Conservation (phyloP, 805 yeast species). For the Metschnikowia lachancei region DNA sequence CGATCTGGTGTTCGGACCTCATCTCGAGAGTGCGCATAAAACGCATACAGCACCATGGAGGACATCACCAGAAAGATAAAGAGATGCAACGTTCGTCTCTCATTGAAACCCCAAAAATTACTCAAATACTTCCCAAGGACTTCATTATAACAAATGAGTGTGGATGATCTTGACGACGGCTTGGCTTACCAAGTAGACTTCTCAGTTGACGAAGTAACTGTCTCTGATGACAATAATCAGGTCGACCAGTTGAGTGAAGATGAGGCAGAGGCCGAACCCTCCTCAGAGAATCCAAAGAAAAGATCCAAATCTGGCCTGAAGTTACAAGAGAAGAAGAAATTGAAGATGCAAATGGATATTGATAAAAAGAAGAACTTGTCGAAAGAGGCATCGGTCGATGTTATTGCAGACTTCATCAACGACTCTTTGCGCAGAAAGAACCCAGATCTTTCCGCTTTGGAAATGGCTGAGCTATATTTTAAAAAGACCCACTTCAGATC, state of each 20-base stretch:
- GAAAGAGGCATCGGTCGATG: constrained; percentile 47
- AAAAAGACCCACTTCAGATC: constrained; percentile 56
- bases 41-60: neutral
- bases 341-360: constrained; percentile 64
- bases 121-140: too few species aligned
- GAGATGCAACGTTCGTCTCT: too few species aligned
- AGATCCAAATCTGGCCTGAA: constrained; percentile 35
- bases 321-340: constrained; percentile 60
- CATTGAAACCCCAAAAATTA: too few species aligned
- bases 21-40: constrained; percentile 11
- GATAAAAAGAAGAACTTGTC: constrained; percentile 57
- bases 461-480: constrained; percentile 63
- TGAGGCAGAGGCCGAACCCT: constrained; percentile 8
- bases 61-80: neutral
- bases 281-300: constrained; percentile 21
- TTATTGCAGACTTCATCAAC: constrained; percentile 68
- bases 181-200: constrained; percentile 55
- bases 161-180: constrained; percentile 82
- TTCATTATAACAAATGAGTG: constrained; percentile 9
- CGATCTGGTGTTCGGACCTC: constrained; percentile 3
- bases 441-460: constrained; percentile 70
- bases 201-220: constrained; percentile 16
- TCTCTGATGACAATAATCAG: constrained; percentile 1
- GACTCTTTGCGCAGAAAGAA: constrained; percentile 55
- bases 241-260: constrained; percentile 8